phyloP scores from a whole-genome alignment of 768 basidiomycete species.

The Termitomyces heimii region DNA sequence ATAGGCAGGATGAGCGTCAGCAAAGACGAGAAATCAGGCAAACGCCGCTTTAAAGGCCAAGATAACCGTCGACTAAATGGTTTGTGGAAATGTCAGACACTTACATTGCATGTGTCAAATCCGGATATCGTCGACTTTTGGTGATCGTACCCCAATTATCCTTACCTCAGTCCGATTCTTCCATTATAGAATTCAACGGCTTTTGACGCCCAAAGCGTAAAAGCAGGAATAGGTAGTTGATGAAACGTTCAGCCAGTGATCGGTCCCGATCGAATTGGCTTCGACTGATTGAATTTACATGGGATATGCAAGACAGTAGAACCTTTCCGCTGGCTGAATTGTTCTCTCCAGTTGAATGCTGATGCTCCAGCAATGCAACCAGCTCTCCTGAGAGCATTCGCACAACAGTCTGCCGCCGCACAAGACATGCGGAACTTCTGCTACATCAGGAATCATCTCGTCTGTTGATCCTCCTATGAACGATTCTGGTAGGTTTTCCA shows the following conservation, averaged over 20 bases:
- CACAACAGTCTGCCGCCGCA: neutral
- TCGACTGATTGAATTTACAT: neutral
- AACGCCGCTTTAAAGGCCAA: neutral
- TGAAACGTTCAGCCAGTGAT: neutral
- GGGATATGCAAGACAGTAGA: neutral
- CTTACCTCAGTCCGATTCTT: neutral
- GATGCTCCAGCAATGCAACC: neutral
- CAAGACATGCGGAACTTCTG: neutral
- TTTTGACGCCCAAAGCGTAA: neutral
- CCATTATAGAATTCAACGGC: neutral
- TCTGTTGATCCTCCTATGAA: neutral
- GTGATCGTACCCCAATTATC: neutral
- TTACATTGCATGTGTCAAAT: neutral
- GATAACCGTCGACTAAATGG: constrained; percentile 1
- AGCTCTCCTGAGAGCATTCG: neutral
- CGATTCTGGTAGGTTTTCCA: neutral
- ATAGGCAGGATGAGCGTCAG: neutral
- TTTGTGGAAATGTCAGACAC: neutral
- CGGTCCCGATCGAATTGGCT: neutral
- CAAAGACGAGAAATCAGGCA: neutral
- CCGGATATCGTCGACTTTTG: constrained; percentile 1
- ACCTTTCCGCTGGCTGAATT: neutral
- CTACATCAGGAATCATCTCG: neutral
- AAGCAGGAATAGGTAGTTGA: neutral
- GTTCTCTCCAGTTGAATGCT: neutral